Base-by-base conservation (phyloP, 371 early-diverging fungal species). In the Nematocida ironsii region DNA sequence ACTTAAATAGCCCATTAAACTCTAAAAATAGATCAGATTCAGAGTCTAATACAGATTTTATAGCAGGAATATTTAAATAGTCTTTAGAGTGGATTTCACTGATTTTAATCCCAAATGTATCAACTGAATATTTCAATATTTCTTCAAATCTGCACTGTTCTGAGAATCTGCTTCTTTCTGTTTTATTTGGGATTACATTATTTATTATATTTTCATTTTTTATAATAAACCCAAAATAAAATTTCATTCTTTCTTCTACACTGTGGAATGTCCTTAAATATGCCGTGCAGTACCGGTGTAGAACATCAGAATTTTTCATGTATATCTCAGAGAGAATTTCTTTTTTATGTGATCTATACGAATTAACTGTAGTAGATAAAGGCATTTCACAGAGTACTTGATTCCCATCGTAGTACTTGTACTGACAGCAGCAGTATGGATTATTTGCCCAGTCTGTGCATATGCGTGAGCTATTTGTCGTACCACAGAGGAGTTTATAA, bases 181-280 rank as follows among this genome's bases (percentile, higher is more conserved):
- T 11, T n/a, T 58, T n/a, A 40, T 27, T 55, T 33, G 44, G 7
- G 18, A 72, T 18, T 33, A 58, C 40, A 18, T 40, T 20, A n/a
- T 64, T 5, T 7, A 75, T 5, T 11, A 75, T 44, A 9, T 56
- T 45, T 55, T 5, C 11, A 13, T 47, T 55, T 42, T 52, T 52
- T 33, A 48, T 55, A 20, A 75, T n/a, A 45, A 75, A 66, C 5
- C 13, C 23, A 20, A 33, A 68, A 33, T 50, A 75, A 47, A 70
- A 39, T 6, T 75, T 20, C 70, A 75, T 75, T 75, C 76, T n/a
- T 23, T 75, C 76, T 4, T 16, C 20, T n/a, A 69, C 16, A 1
- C 25, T 75, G 5, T 11, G 20, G 23, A 50, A 75, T 25, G 6
- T 11, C 45, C 44, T 5, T 45, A 68, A 25, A 52, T 75, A 75